These are phyloP conservation scores for Malus orientalis DNA, from an alignment of 306 rosid genomes.

Conservation along the genomic window DNA sequence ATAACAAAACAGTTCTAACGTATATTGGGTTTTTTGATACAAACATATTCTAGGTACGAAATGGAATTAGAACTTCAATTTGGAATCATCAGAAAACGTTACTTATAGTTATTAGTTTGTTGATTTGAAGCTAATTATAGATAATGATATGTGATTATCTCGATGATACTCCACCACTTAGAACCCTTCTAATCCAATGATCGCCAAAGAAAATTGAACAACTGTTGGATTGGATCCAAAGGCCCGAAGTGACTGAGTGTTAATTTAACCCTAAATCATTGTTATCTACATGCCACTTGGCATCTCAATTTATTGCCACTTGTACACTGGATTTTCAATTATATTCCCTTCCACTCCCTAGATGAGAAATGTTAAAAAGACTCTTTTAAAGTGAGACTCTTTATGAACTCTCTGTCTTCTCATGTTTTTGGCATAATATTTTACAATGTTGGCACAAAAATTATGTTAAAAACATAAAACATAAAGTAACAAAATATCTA, in stretches of 20 bases:
- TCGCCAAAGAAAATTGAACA: too few species aligned
- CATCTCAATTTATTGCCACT: not conserved
- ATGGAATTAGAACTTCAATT: not conserved
- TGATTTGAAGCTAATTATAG: not conserved
- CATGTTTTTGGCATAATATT: accelerated
- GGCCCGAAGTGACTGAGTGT: too few species aligned
- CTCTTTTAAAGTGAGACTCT: accelerated
- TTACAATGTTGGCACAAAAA: too few species aligned
- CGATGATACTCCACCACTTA: too few species aligned
- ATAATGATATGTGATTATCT: not conserved
- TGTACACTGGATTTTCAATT: not conserved
- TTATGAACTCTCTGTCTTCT: accelerated
- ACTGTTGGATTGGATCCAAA: too few species aligned
- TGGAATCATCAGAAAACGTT: not conserved
- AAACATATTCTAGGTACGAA: too few species aligned
- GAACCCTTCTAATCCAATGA: too few species aligned
- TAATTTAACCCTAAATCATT: not conserved
- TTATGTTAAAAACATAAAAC: accelerated
- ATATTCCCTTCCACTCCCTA: not conserved
- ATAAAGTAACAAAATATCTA: too few species aligned
- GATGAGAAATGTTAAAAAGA: too few species aligned
- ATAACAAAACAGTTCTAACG: too few species aligned
- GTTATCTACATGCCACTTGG: not conserved
- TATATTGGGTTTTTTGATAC: too few species aligned
- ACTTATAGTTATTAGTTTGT: not conserved